phyloP scores from a whole-genome alignment of 2,329 filamentous ascomycete species.

The Bipolaris oryzae region DNA sequence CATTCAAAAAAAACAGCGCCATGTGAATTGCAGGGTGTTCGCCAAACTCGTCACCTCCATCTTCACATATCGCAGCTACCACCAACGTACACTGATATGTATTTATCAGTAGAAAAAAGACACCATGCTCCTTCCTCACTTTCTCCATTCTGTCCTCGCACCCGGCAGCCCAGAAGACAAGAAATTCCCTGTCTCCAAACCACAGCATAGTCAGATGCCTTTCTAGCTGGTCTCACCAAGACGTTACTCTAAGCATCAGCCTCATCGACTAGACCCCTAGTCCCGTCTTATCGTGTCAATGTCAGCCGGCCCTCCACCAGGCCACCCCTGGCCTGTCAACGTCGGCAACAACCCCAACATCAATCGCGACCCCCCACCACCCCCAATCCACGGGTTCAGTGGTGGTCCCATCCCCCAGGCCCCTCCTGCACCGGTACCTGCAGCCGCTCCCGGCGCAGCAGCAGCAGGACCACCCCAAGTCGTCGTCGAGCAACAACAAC shows the following conservation, averaged over 20 bases:
- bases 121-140: neutral
- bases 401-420: constrained; percentile 12
- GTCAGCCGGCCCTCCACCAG: constrained; percentile 36
- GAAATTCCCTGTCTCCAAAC: neutral
- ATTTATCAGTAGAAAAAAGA: neutral
- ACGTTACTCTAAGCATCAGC: neutral
- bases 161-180: neutral
- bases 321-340: constrained; percentile 36
- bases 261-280: neutral
- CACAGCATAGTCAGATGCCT: neutral
- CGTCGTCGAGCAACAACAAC: constrained; percentile 31
- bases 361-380: constrained; percentile 41
- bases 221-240: neutral
- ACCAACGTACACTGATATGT: neutral
- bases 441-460: neutral
- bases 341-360: constrained; percentile 45
- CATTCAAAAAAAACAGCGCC: neutral
- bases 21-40: constrained; percentile 15
- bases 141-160: neutral
- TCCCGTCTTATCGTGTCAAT: constrained; percentile 17
- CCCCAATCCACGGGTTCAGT: constrained; percentile 25
- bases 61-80: constrained; percentile 21
- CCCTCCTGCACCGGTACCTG: constrained; percentile 12
- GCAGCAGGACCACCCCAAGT: constrained; percentile 12
- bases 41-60: constrained; percentile 8